These are phyloP conservation scores for Zalaria obscura DNA, from an alignment of 2,329 filamentous ascomycete genomes.

Conservation along the genomic window DNA sequence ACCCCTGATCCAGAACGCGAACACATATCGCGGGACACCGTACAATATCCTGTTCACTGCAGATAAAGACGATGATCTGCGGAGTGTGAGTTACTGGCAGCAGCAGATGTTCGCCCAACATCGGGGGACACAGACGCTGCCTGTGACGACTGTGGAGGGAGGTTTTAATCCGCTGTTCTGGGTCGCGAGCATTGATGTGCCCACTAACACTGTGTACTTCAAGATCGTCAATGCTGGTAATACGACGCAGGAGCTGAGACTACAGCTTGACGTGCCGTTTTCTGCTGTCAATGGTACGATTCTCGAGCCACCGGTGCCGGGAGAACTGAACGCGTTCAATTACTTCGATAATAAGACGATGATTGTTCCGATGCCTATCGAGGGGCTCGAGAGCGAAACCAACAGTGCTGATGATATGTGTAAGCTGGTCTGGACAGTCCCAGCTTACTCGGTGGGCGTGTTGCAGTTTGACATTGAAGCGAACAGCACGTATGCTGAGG, in stretches of 20 bases:
- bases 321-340: constrained; percentile 13
- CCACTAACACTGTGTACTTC: constrained; percentile 6
- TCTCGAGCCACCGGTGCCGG: constrained; percentile 6
- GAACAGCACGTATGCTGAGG: background rate
- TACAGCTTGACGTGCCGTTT: constrained; percentile 10
- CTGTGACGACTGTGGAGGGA: constrained; percentile 13
- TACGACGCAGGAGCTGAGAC: constrained; percentile 9
- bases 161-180: constrained; percentile 18
- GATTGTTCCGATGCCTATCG: constrained; percentile 10
- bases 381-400: constrained; percentile 2
- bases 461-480: constrained; percentile 11
- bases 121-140: constrained; percentile 15
- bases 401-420: background rate
- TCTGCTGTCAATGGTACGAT: constrained; percentile 15
- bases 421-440: constrained; percentile 12
- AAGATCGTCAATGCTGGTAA: constrained; percentile 12
- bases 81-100: constrained; percentile 17
- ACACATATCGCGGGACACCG: constrained; percentile 19
- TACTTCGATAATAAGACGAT: constrained; percentile 11
- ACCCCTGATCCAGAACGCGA: constrained; percentile 17
- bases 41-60: constrained; percentile 19
- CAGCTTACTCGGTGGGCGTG: constrained; percentile 12
- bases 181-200: constrained; percentile 14
- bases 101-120: constrained; percentile 16
- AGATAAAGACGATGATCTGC: constrained; percentile 14